Base-by-base conservation (phyloP, 768 basidiomycete species). In the Suillus bovinus region DNA sequence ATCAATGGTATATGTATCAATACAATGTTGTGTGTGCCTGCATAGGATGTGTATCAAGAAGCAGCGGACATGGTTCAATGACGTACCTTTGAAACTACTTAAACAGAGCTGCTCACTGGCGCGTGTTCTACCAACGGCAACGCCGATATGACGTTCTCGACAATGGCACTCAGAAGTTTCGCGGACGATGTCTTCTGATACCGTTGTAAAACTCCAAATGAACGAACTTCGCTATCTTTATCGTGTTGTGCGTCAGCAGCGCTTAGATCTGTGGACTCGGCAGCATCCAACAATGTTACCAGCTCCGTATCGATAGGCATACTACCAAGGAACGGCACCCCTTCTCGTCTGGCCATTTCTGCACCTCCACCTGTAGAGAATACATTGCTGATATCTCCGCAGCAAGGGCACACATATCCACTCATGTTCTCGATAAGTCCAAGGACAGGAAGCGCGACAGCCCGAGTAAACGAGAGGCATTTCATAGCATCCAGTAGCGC, bases 381-480 rank as follows among this genome's bases (percentile, higher is more conserved):
- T 59, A 97, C 86, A 73, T 96, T 93, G 79, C 88, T 93, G 67
- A 98, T 80, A 74, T 98, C 96, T 17, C 93, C 93, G 72, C 97
- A 99, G 72, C 96, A 97, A 50, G 97, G 97, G 71, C 96, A 99
- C 22, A 90, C 91, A 77, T 97, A 99, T 56, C 97, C 97, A 66
- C 93, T 92, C 97, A 99, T 99, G 78, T 99, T 99, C 73, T 99
- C 97, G 68, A 99, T 88, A 56, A 99, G 75, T 10, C 97, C 97
- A 61, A 96, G 78, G 39, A 99, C 88, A 16, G 90, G 94, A 14
- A 99, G 80, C 57, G 85, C 84, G 66, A 95, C 91, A 10, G 93
- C 85, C 20, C 90, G 90, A 16, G 96, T 93, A 78, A 99, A 99
- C 44, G 95, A 96, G 63, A 99, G 84, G 67, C 94, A 97, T 78